Evolutionary conservation across 2,329 filamentous ascomycete species (phyloP), one percentile per base, ranked within the genome.

Genomic region (Uncinocarpus reesii): DNA sequence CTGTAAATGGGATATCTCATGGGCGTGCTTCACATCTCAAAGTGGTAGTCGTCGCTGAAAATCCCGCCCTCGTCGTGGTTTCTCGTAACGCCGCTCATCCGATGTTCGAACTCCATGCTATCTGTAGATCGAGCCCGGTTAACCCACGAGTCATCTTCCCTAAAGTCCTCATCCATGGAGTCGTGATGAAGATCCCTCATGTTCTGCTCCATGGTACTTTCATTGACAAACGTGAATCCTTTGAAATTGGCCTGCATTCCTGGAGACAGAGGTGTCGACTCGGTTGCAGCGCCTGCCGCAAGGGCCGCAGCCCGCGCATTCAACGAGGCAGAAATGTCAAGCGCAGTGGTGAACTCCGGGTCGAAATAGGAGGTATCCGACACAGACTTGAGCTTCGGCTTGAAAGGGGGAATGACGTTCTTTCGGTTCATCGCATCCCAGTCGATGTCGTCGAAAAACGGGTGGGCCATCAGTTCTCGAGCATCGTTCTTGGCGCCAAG

Each of bases 331-430:
- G 86, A 86, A 52, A 83, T 85, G 60, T 89, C 86, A 49, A 96
- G 71, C 4, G 92, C 92, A 56, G 92, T 95, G 45, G 92, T 98
- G 65, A 98, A 98, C 65, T 96, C 92, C 0, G 92, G 92, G 60
- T 98, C 92, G 62, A 98, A 98, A 69, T 98, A 96, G 37, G 89
- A 95, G 1, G 93, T 93, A 58, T 98, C 92, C 2, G 89, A 86
- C 65, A 95, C 88, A 11, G 85, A 92, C 75, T 93, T 93, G 62
- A 98, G 76, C 68, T 94, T 94, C 6, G 92, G 92, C 74, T 95
- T 96, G 75, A 98, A 98, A 0, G 92, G 92, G 6, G 92, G 92
- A 8, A 89, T 87, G 53, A 95, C 87, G 50, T 92, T 79, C 75
- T 96, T 96, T 74, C 85, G 89, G 44, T 81, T 74, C 31, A 98